Evolutionary conservation across 2,329 filamentous ascomycete genomes (phyloP).

Genomic region (Aspergillus caelatus): DNA sequence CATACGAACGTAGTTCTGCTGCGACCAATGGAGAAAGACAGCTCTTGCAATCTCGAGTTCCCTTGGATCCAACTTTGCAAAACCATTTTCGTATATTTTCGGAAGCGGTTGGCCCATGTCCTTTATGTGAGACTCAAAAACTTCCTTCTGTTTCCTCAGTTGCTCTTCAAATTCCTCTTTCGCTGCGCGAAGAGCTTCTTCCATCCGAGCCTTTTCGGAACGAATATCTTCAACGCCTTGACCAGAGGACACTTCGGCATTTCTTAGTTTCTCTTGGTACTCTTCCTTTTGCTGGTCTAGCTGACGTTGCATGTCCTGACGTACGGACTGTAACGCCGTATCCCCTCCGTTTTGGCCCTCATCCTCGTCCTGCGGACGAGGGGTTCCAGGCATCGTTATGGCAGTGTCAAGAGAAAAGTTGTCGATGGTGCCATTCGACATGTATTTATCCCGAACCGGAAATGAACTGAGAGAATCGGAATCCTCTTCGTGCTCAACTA

Average conservation of each 20-base stretch:
- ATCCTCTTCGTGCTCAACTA: constrained; percentile 70
- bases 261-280: constrained; percentile 75
- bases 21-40: constrained; percentile 74
- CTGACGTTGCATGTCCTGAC: constrained; percentile 81
- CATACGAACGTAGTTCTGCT: constrained; percentile 88
- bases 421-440: constrained; percentile 91
- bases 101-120: constrained; percentile 66
- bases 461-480: constrained; percentile 87
- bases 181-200: constrained; percentile 72
- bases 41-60: constrained; percentile 72
- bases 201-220: constrained; percentile 82
- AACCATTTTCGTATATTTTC: constrained; percentile 50
- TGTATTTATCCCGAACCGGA: constrained; percentile 87
- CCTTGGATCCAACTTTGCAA: constrained; percentile 63
- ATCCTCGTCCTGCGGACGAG: constrained; percentile 68
- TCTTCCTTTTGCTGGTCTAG: constrained; percentile 83
- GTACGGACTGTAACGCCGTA: constrained; percentile 71
- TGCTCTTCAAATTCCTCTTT: constrained; percentile 90
- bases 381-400: constrained; percentile 91
- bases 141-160: constrained; percentile 77
- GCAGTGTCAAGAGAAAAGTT: constrained; percentile 95
- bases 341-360: constrained; percentile 53
- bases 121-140: constrained; percentile 82
- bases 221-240: constrained; percentile 81
- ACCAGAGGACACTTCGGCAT: constrained; percentile 69